Evolutionary conservation across 2,329 filamentous ascomycete genomes (phyloP), one percentile per base, ranked within the genome.

Genomic region (Trichoderma sp.): DNA sequence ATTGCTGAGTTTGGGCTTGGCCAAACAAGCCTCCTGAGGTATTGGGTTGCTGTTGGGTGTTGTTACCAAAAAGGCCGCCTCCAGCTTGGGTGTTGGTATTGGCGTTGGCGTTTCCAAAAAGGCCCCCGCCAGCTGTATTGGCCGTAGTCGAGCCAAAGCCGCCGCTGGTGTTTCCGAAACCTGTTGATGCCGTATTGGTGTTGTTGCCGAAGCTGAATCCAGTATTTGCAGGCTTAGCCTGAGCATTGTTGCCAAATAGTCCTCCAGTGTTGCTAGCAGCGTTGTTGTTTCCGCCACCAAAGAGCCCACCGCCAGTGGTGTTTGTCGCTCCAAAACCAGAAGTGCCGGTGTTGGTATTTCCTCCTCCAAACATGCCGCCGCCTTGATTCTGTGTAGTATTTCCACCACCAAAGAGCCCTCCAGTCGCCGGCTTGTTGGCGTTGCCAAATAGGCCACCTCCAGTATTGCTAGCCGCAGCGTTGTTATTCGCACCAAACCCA

Each of bases 141-240:
- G 69, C 70, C 24, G 73, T 71, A 7, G 73, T 68, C 21, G 79
- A 73, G 8, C 79, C 82, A 68, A 83, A 83, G 1, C 77, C 76
- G 60, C 80, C 81, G 72, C 74, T 75, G 55, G 72, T 67, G 70
- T 72, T 37, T 60, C 77, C 78, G 4, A 73, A 74, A 13, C 72
- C 70, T 6, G 72, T 63, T 39, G 71, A 68, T 34, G 73, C 70
- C 46, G 70, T 76, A 61, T 71, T 79, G 51, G 71, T 75, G 10
- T 83, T 79, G 70, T 82, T 85, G 32, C 81, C 81, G 46, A 83
- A 83, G 61, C 77, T 80, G 70, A 82, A 82, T 0, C 81, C 78
- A 43, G 73, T 75, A 18, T 74, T 75, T 10, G 74, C 73, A 49
- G 81, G 77, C 70, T 81, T 79, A 51, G 71, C 72, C 69, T 81